A percentile compares a stretch with the other conserved stretches of the same genome.
Conservation (phyloP, 1,284 basidiomycete species). For the Tylopilus sp. region DNA sequence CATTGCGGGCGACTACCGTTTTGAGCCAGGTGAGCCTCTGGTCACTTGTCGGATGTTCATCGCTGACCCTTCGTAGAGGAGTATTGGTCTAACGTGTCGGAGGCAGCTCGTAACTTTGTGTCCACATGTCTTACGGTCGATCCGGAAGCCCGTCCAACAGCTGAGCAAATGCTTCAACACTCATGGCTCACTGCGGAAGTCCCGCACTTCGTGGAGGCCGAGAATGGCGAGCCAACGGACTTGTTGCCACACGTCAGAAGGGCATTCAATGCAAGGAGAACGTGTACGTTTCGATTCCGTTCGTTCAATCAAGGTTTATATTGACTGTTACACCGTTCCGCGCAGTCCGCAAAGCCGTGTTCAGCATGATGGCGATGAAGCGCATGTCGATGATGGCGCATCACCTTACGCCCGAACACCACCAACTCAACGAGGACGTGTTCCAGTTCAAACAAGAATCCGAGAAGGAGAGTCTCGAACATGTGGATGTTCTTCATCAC, state of each 20-base stretch:
- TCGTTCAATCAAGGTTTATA: not conserved
- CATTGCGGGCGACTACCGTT: constrained; percentile 87
- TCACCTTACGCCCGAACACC: constrained; percentile 43
- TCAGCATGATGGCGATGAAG: constrained; percentile 82
- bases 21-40: constrained; percentile 65
- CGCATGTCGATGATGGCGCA: constrained; percentile 61
- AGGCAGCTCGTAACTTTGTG: constrained; percentile 82
- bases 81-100: constrained; percentile 85
- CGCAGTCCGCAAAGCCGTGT: constrained; percentile 82
- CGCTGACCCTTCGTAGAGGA: constrained; percentile 44
- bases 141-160: constrained; percentile 75
- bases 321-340: constrained; percentile 1
- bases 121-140: constrained; percentile 80
- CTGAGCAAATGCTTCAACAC: constrained; percentile 50
- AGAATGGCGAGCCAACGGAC: constrained; percentile 69
- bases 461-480: constrained; percentile 50
- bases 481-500: constrained; percentile 52
- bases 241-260: constrained; percentile 86
- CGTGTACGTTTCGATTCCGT: constrained; percentile 56
- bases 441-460: constrained; percentile 79
- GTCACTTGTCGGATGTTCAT: not conserved
- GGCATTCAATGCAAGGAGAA: constrained; percentile 83
- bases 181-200: constrained; percentile 69
- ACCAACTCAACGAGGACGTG: constrained; percentile 62
- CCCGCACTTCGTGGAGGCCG: constrained; percentile 73